These are phyloP conservation scores for Athelia psychrophila DNA, from an alignment of 1,284 basidiomycete species.

Conservation along the genomic window DNA sequence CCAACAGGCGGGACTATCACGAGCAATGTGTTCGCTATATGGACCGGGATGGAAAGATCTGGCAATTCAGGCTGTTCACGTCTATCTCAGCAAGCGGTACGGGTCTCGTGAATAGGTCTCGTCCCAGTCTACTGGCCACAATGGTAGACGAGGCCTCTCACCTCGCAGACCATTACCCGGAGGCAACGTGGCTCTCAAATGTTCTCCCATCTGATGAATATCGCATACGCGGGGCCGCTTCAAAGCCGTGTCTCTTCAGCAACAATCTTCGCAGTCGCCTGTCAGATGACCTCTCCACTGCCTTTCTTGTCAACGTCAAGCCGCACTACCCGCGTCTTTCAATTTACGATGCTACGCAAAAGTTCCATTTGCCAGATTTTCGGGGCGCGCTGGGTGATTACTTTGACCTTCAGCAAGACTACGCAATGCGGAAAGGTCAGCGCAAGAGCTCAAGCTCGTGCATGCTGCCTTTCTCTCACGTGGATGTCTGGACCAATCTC, in stretches of 20 bases:
- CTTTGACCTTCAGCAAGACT: not conserved
- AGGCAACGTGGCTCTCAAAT: conserved; percentile 1
- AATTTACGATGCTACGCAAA: not conserved
- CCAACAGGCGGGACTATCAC: not conserved
- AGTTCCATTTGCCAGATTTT: not conserved
- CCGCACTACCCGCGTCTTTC: not conserved
- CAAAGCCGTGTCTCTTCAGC: not conserved
- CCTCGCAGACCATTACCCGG: not conserved
- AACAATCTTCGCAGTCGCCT: not conserved
- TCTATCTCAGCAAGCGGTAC: not conserved
- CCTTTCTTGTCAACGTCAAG: not conserved
- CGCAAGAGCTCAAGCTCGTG: not conserved
- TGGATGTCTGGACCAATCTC: not conserved
- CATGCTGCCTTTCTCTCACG: not conserved
- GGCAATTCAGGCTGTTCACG: not conserved
- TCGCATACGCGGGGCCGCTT: not conserved
- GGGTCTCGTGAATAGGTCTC: not conserved
- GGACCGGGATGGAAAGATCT: not conserved
- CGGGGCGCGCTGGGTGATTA: not conserved
- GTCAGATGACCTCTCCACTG: not conserved
- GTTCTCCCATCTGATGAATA: not conserved
- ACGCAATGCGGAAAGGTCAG: not conserved
- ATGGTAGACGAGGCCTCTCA: not conserved
- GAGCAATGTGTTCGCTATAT: not conserved
- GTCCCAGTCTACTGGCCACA: not conserved